Percentiles rank a stretch among this genome's conserved stretches.
Evolutionary conservation across 139 green algal genomes (phyloP).

Genomic region (Trebouxia sp.): DNA sequence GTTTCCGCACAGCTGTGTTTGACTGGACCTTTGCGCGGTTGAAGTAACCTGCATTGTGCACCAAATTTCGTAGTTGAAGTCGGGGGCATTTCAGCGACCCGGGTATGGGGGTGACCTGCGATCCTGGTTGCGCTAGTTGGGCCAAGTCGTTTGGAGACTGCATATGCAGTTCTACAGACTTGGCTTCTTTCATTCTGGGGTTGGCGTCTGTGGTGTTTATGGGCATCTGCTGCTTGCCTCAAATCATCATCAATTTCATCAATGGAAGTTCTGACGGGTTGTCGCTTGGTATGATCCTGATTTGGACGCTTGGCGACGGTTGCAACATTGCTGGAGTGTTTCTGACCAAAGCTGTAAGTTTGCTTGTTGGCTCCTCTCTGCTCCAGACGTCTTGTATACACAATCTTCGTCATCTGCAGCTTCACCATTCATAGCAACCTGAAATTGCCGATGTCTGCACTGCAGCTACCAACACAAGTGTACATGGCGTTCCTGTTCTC

Average conservation of each 20-base stretch:
- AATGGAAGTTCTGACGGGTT: slow-evolving; percentile 9
- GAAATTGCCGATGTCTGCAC: not conserved
- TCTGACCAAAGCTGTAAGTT: slow-evolving; percentile 19
- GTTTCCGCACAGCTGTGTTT: too few species aligned
- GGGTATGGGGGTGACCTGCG: not conserved
- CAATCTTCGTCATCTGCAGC: too few species aligned
- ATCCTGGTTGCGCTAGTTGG: slow-evolving; percentile 11
- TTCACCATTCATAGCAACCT: too few species aligned
- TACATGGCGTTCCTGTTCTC: slow-evolving; percentile 9
- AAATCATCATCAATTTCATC: slow-evolving; percentile 20
- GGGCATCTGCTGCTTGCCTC: slow-evolving; percentile 8
- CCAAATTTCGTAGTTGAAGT: too few species aligned
- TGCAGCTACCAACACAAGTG: slow-evolving; percentile 17
- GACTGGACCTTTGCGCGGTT: too few species aligned
- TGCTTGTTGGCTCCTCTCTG: not conserved
- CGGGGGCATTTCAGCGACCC: too few species aligned
- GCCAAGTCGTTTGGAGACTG: slow-evolving; percentile 18
- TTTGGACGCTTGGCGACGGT: not conserved
- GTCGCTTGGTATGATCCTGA: slow-evolving; percentile 1
- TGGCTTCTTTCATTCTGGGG: not conserved
- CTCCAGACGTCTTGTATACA: not conserved
- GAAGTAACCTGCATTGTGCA: too few species aligned
- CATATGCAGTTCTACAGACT: not conserved
- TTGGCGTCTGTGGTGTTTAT: not conserved
- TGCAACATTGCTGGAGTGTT: slow-evolving; percentile 12